Evolutionary conservation across 2,329 filamentous ascomycete genomes (phyloP).

Genomic region (Magnaporthales sp.): DNA sequence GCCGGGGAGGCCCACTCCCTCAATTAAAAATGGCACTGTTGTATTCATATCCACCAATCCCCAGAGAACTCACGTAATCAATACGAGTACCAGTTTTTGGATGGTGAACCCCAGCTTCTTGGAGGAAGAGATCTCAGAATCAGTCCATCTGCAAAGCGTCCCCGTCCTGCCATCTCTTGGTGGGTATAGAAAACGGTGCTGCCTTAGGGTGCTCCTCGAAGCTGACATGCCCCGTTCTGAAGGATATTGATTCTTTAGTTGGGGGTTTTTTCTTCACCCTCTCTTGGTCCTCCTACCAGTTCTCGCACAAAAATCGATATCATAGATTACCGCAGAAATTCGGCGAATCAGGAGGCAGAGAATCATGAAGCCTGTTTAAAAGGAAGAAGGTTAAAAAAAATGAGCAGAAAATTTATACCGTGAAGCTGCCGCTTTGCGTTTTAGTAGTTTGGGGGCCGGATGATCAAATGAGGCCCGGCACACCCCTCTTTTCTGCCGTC

Average conservation of each 20-base stretch:
- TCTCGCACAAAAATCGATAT: no score
- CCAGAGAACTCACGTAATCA: not conserved
- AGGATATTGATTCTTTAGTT: slow-evolving; percentile 10
- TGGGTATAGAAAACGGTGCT: no score
- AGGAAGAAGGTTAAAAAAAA: no score
- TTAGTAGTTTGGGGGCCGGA: no score
- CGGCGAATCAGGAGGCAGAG: not conserved
- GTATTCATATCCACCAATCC: not conserved
- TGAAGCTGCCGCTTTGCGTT: not conserved
- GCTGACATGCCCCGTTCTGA: no score
- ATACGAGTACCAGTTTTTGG: not conserved
- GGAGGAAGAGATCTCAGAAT: no score
- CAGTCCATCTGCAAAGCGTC: no score
- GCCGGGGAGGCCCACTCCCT: not conserved
- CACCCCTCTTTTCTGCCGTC: no score
- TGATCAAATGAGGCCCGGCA: no score
- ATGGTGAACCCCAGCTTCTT: not conserved
- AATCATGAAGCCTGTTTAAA: not conserved
- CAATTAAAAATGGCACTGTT: not conserved
- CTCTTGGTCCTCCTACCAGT: slow-evolving; percentile 9
- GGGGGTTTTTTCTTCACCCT: slow-evolving; percentile 14
- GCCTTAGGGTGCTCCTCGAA: no score
- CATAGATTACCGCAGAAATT: not conserved
- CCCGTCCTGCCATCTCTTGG: no score
- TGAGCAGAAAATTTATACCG: no score